Evolutionary conservation across 345 rosid species (phyloP), one percentile per base, ranked within the genome.

Genomic region (Angophora floribunda): DNA sequence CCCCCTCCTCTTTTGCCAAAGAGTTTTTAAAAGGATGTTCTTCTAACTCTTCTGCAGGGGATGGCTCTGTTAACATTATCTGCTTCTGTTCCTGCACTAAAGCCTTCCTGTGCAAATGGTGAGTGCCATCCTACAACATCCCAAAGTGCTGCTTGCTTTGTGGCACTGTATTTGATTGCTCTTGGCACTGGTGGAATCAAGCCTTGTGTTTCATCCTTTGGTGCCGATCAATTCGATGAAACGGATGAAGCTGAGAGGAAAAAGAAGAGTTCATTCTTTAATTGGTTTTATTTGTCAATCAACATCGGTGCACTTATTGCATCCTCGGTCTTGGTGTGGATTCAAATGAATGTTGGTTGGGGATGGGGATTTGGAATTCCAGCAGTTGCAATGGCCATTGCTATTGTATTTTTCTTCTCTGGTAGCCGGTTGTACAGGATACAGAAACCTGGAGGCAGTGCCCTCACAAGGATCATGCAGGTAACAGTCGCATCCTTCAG

Each of bases 331-430:
- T 92, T 98, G 89, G 99, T 98, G 61, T 98, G 97, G 97, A 95
- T 96, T 87, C 99, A 98, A 91, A 98, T 96, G 98, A 96, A 98
- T 85, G 99, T 97, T 15, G 98, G 99, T 28, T 97, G 99, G 99
- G 97, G 94, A 10, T 98, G 98, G 98, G 99, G 99, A 9, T 98
- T 98, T 80, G 99, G 99, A 87, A 86, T 98, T 87, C 99, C 99
- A 6, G 94, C 99, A 1, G 99, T 90, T 24, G 97, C 97, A 0
- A 98, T 98, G 99, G 96, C 92, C 80, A 55, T 96, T 88, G 99
- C 99, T 3, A 93, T 97, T 87, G 90, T 92, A 87, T 96, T 94
- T 88, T 98, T 98, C 95, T 95, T 98, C 67, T 82, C 93, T 1
- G 99, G 99, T 24, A 97, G 97, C 89, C 92, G 90, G 57, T 87